Evolutionary conservation across 2,329 filamentous ascomycete genomes (phyloP).

Genomic region (Pseudomassariella vexata): DNA sequence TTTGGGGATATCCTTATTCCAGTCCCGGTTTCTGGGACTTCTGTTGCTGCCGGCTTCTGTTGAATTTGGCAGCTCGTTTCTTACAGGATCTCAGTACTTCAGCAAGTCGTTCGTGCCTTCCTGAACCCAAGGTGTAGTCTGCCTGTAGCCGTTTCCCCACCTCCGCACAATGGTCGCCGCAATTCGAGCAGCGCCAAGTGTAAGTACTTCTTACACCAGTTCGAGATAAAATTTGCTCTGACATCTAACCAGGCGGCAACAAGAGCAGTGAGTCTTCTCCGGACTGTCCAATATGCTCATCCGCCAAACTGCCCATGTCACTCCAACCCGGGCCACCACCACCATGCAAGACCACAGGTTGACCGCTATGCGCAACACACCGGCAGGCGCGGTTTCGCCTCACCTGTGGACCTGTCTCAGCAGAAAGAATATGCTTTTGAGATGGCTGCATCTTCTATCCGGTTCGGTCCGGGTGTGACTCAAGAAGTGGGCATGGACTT

Average conservation of each 20-base stretch:
- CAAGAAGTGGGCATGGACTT: slow-evolving; percentile 98
- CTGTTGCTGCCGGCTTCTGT: slow-evolving; percentile 3
- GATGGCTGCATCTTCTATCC: slow-evolving; percentile 92
- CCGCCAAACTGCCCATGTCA: slow-evolving; percentile 89
- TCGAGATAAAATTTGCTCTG: too few species aligned
- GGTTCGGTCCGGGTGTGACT: slow-evolving; percentile 88
- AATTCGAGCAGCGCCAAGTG: slow-evolving; percentile 28
- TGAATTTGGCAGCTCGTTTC: slow-evolving; percentile 3
- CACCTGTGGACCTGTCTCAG: slow-evolving; percentile 63
- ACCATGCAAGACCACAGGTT: slow-evolving; percentile 49
- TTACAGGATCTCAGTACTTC: too few species aligned
- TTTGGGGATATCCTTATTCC: too few species aligned
- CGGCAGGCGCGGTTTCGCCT: slow-evolving; percentile 56
- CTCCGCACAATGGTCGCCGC: slow-evolving; percentile 22
- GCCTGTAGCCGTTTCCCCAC: too few species aligned
- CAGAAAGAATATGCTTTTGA: slow-evolving; percentile 98
- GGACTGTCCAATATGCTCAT: slow-evolving; percentile 86
- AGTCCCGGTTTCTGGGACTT: too few species aligned
- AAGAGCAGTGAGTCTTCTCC: slow-evolving; percentile 67
- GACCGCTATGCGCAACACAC: slow-evolving; percentile 34
- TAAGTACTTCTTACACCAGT: slow-evolving; percentile 16
- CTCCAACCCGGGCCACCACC: slow-evolving; percentile 75
- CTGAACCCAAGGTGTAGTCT: too few species aligned
- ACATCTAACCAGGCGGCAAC: slow-evolving; percentile 42
- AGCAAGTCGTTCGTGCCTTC: too few species aligned